Percentiles rank a stretch among this genome's conserved stretches.
These are phyloP conservation scores for Halocafeteria seosinensis DNA, from an alignment of 108 stramenopile genomes.

Conservation along the genomic window DNA sequence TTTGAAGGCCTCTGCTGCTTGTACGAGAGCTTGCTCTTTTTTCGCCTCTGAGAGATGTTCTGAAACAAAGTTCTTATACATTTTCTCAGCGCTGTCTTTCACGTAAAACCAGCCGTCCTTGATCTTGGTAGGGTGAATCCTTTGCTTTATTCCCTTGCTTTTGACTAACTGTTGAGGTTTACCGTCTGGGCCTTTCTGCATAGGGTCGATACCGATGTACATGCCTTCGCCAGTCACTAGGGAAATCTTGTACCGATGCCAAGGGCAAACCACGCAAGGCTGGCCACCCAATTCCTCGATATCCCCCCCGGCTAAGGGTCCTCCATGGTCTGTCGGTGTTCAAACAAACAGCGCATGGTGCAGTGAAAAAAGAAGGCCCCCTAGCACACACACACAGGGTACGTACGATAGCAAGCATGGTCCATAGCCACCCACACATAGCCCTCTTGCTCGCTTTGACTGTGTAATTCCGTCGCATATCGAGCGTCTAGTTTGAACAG, in stretches of 20 bases:
- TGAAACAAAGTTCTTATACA: too few species aligned
- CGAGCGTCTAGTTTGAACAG: too few species aligned
- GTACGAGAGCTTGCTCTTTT: too few species aligned
- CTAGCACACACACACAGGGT: not conserved
- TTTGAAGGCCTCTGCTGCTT: too few species aligned
- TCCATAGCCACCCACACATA: not conserved
- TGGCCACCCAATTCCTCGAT: not conserved
- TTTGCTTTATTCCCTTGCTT: not conserved
- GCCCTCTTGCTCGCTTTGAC: not conserved
- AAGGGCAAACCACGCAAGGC: not conserved
- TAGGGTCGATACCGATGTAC: not conserved
- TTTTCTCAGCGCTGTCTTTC: too few species aligned
- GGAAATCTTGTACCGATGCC: not conserved
- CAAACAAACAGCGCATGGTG: not conserved
- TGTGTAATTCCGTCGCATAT: too few species aligned
- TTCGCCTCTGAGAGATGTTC: too few species aligned
- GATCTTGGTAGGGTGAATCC: not conserved
- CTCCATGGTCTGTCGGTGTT: not conserved
- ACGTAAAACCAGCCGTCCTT: not conserved
- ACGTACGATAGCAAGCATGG: slow-evolving; percentile 1
- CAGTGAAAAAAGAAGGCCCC: too few species aligned
- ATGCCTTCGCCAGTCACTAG: not conserved
- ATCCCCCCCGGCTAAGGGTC: not conserved
- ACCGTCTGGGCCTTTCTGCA: not conserved
- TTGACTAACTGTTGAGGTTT: not conserved